Percentiles rank a stretch among this genome's conserved stretches.
These are phyloP conservation scores for Monotropa hypopitys DNA, from an alignment of 179 eudicot genomes.

Conservation along the genomic window DNA sequence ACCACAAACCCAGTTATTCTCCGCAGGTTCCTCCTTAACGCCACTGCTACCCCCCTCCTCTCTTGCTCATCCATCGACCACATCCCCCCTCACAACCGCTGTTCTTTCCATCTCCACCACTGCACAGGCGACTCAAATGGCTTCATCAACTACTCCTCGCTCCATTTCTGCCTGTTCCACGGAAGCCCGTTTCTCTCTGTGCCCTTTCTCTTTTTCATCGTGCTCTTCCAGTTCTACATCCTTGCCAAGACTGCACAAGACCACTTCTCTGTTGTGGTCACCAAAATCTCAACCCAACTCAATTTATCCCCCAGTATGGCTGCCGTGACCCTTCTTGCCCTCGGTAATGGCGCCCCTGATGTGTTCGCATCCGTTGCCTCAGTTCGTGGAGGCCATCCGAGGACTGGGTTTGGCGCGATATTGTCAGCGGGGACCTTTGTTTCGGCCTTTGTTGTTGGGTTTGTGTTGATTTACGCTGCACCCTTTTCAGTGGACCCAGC, in stretches of 20 bases:
- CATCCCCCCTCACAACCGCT: conserved; percentile 19
- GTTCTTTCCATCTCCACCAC: conserved; percentile 22
- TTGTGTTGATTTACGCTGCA: conserved; percentile 72
- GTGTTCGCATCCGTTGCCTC: conserved; percentile 75
- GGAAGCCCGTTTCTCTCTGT: conserved; percentile 29
- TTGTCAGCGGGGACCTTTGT: conserved; percentile 86
- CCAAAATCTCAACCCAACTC: conserved; percentile 43
- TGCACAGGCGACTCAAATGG: conserved; percentile 26
- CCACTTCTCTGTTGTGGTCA: conserved; percentile 54
- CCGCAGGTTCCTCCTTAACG: conserved; percentile 32
- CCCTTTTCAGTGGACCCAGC: conserved; percentile 65
- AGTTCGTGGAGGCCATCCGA: conserved; percentile 37
- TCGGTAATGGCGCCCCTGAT: conserved; percentile 94
- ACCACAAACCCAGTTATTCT: conserved; percentile 9
- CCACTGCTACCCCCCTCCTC: conserved; percentile 8
- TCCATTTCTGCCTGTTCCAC: conserved; percentile 50
- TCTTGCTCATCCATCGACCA: conserved; percentile 25
- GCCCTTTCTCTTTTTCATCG: conserved; percentile 35
- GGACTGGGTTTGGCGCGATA: conserved; percentile 77
- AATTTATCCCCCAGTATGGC: conserved; percentile 67
- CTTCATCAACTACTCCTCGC: conserved; percentile 43
- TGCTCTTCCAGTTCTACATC: conserved; percentile 59
- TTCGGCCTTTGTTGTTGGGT: conserved; percentile 71
- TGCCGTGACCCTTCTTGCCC: conserved; percentile 74
- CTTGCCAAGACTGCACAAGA: conserved; percentile 62